phyloP scores from a whole-genome alignment of 78 protist species.

The Anaeramoeba ignava region DNA sequence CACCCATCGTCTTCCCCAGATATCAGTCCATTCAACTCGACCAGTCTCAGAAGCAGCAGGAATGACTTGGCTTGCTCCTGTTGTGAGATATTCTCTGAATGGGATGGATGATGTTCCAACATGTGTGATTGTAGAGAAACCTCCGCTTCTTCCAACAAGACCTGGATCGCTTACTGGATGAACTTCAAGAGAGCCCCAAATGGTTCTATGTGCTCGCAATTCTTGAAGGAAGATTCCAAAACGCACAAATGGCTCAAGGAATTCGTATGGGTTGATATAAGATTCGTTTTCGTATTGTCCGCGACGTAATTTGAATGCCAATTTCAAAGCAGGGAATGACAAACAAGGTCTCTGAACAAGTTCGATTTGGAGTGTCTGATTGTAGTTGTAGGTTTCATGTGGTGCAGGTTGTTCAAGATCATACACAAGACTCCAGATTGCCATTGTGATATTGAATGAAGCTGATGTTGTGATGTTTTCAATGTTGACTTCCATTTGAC shows the following conservation, averaged over 20 bases:
- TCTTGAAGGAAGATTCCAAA: constrained; percentile 1
- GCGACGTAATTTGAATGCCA: background rate
- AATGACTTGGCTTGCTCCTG: background rate
- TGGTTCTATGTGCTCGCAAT: background rate
- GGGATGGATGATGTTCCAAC: constrained; percentile 6
- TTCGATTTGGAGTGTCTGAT: background rate
- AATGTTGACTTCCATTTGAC: background rate
- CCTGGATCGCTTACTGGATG: constrained; percentile 8
- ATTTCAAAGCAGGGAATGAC: background rate
- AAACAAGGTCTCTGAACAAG: background rate
- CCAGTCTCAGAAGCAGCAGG: constrained; percentile 6
- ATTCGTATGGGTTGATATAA: background rate
- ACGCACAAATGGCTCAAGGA: background rate
- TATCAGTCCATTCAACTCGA: constrained; percentile 6
- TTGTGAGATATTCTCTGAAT: background rate
- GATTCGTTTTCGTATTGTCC: background rate
- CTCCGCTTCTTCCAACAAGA: background rate
- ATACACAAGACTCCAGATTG: background rate
- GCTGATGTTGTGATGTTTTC: background rate
- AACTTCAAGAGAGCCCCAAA: constrained; percentile 3
- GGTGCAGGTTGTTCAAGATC: background rate
- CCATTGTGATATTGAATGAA: background rate
- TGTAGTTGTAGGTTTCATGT: background rate
- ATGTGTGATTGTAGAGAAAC: background rate
- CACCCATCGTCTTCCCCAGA: background rate